Percentiles rank a stretch among this genome's conserved stretches.
phyloP scores from a whole-genome alignment of 257 asterid genomes.

The Solanum peruvianum region DNA sequence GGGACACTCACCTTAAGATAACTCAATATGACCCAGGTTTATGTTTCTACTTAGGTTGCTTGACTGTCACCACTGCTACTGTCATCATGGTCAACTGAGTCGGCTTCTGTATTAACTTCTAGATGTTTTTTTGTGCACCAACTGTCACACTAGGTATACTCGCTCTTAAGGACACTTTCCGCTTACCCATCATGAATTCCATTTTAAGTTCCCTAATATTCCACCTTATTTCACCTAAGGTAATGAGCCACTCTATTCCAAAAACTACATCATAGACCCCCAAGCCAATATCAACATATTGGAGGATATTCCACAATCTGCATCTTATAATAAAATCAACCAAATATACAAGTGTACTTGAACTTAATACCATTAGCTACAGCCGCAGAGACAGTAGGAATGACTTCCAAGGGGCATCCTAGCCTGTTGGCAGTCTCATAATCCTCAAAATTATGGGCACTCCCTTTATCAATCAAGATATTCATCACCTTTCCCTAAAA shows the following conservation, averaged over 20 bases:
- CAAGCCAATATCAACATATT: not conserved
- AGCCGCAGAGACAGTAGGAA: not conserved
- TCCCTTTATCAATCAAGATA: not conserved
- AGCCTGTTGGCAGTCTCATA: not conserved
- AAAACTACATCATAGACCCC: not conserved
- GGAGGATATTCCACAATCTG: not conserved
- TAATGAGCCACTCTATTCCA: not conserved
- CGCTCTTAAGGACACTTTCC: too few species aligned
- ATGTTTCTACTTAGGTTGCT: too few species aligned
- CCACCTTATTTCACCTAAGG: not conserved
- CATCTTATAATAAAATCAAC: too few species aligned
- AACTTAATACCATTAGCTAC: not conserved
- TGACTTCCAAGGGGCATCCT: not conserved
- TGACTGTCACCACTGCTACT: too few species aligned
- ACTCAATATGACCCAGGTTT: too few species aligned
- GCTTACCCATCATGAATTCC: not conserved
- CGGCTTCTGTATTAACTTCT: too few species aligned
- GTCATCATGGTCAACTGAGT: not conserved
- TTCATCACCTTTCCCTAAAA: too few species aligned
- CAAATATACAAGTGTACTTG: too few species aligned
- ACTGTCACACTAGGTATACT: not conserved
- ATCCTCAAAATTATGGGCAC: not conserved
- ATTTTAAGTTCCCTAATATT: not conserved
- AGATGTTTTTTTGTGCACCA: not conserved
- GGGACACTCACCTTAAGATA: too few species aligned